A percentile compares a stretch with the other conserved stretches of the same genome.
phyloP scores from a whole-genome alignment of 768 basidiomycete genomes.

The Paxillus rubicundulus region DNA sequence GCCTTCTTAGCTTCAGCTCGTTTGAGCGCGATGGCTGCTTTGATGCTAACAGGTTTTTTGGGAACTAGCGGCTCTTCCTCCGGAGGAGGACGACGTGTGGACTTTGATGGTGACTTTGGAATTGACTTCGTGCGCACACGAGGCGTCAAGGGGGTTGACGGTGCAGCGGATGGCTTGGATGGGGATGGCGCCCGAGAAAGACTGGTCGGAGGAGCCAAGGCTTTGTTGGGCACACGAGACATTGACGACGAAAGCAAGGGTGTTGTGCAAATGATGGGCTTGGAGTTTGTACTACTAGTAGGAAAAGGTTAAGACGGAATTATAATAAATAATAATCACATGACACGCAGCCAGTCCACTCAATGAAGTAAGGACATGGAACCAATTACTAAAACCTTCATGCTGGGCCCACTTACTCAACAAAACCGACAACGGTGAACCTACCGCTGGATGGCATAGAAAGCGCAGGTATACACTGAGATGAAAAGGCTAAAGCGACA shows the following conservation, averaged over 20 bases:
- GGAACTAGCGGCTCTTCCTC: constrained; percentile 28
- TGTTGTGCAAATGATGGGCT: neutral
- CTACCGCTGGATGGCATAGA: neutral
- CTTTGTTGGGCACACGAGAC: constrained; percentile 41
- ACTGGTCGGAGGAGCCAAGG: constrained; percentile 26
- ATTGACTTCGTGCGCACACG: constrained; percentile 37
- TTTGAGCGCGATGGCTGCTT: constrained; percentile 76
- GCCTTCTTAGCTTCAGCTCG: constrained; percentile 77
- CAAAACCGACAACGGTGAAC: neutral
- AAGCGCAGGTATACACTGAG: neutral
- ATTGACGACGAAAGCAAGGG: constrained; percentile 19
- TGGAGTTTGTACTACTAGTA: constrained; percentile 4
- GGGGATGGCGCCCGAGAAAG: constrained; percentile 32
- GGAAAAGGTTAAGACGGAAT: too few relatives aligned
- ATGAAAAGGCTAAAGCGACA: constrained; percentile 1
- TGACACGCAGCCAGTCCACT: too few relatives aligned
- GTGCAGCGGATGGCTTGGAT: constrained; percentile 28
- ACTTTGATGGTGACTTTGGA: constrained; percentile 35
- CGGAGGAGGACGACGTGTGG: constrained; percentile 21
- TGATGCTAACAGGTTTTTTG: constrained; percentile 48
- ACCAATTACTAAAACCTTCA: neutral
- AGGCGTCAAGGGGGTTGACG: constrained; percentile 27
- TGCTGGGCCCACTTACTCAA: neutral
- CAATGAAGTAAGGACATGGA: neutral
- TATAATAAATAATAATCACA: too few relatives aligned